phyloP scores from a whole-genome alignment of 2,329 filamentous ascomycete genomes.

The Berkeleyomyces basicola region DNA sequence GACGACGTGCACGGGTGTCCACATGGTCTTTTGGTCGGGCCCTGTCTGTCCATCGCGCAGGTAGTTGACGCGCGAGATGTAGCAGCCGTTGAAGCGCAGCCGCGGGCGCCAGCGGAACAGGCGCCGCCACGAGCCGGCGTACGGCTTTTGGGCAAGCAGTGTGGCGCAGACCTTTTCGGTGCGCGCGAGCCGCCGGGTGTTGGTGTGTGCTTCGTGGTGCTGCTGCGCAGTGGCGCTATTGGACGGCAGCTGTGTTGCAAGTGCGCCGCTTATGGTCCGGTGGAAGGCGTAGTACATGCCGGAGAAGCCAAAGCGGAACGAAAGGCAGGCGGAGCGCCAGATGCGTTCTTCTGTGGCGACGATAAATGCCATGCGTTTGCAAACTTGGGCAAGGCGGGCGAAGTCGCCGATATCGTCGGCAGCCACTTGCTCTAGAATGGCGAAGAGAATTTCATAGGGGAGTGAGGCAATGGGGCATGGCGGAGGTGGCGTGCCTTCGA shows the following conservation, averaged over 20 bases:
- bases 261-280: constrained; percentile 28
- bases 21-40: constrained; percentile 57
- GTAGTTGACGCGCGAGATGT: constrained; percentile 96
- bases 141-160: constrained; percentile 27
- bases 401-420: constrained; percentile 61
- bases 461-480: constrained; percentile 65
- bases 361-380: constrained; percentile 73
- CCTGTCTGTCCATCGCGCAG: constrained; percentile 63
- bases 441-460: constrained; percentile 69
- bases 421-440: constrained; percentile 60
- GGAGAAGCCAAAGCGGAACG: constrained; percentile 57
- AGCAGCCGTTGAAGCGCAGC: constrained; percentile 85
- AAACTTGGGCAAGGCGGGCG: constrained; percentile 59
- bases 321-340: constrained; percentile 64
- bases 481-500: constrained; percentile 54
- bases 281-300: constrained; percentile 72
- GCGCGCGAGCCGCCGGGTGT: constrained; percentile 11
- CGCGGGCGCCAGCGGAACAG: constrained; percentile 75
- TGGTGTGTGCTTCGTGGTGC: constrained; percentile 19
- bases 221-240: constrained; percentile 16
- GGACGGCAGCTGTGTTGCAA: neutral
- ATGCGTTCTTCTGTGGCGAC: constrained; percentile 69
- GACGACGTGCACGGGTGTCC: constrained; percentile 76
- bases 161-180: constrained; percentile 11
- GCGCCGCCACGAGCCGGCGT: constrained; percentile 38